Percentiles rank a stretch among this genome's conserved stretches.
phyloP scores from a whole-genome alignment of 352 stramenopile genomes.

The Thraustochytrium aureum region DNA sequence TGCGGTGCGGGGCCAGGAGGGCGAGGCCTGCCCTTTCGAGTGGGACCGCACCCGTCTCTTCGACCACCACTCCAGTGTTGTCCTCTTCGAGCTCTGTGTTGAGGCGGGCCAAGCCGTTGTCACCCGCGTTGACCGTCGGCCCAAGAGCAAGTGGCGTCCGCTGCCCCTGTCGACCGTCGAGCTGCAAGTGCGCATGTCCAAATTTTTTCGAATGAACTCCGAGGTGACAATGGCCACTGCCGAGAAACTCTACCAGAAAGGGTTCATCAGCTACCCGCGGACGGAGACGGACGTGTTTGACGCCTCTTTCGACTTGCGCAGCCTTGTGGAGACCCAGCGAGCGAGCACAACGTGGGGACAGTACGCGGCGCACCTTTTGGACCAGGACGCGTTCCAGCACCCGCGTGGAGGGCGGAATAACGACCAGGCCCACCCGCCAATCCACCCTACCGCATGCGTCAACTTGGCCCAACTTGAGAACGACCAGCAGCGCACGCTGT shows the following conservation, averaged over 20 bases:
- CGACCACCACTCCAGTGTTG: conserved; percentile 85
- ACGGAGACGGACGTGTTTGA: conserved; percentile 99
- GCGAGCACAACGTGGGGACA: conserved; percentile 69
- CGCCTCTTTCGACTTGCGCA: conserved; percentile 80
- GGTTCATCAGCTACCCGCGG: conserved; percentile 97
- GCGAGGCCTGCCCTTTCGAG: conserved; percentile 70
- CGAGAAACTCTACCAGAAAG: conserved; percentile 96
- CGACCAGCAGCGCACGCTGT: conserved; percentile 86
- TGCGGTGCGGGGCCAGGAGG: conserved; percentile 50
- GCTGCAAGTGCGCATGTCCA: conserved; percentile 95
- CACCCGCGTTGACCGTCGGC: conserved; percentile 54
- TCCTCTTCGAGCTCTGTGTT: conserved; percentile 82
- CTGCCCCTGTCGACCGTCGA: conserved; percentile 98
- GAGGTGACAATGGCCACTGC: conserved; percentile 95
- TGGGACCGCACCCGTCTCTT: conserved; percentile 95
- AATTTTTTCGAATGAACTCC: conserved; percentile 92
- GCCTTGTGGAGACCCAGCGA: conserved; percentile 71
- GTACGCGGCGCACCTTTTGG: conserved; percentile 70
- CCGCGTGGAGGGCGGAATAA: conserved; percentile 87
- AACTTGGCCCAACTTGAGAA: conserved; percentile 64
- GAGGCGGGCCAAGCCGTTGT: conserved; percentile 63
- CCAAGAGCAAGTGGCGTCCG: conserved; percentile 90
- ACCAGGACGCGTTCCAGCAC: conserved; percentile 69
- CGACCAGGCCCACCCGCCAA: conserved; percentile 97
- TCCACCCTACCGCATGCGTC: conserved; percentile 96